Conservation (phyloP, 805 yeast genomes). For the Kuraishia cidri region DNA sequence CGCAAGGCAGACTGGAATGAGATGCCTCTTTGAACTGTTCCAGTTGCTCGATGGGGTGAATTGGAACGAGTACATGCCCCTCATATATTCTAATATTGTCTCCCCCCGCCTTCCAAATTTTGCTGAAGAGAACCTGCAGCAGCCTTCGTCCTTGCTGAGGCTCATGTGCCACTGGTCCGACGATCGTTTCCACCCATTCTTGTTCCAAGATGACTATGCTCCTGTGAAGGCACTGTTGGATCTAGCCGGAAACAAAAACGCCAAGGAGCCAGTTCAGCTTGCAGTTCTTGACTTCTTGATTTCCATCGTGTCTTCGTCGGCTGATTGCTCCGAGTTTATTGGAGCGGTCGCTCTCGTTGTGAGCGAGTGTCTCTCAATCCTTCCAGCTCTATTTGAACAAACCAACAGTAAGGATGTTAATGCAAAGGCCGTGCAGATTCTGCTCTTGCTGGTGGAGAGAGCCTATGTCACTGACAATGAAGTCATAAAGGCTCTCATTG, state of each 20-base stretch:
- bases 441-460: conserved; percentile 45
- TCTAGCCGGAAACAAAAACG: conserved; percentile 41
- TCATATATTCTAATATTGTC: conserved; percentile 46
- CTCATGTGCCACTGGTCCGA: conserved; percentile 53
- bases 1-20: conserved; percentile 62
- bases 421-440: conserved; percentile 39
- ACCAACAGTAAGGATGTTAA: conserved; percentile 35
- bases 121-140: conserved; percentile 72
- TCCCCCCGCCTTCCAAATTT: conserved; percentile 60
- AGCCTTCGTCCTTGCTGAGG: conserved; percentile 69
- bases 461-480: conserved; percentile 47
- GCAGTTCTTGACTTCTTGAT: conserved; percentile 51
- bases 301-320: no score
- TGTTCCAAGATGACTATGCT: conserved; percentile 45
- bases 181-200: conserved; percentile 35
- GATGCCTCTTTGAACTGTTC: conserved; percentile 51
- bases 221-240: conserved; percentile 48
- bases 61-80: conserved; percentile 47
- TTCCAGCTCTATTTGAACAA: conserved; percentile 40
- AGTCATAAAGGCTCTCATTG: conserved; percentile 42
- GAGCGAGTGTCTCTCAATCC: no score
- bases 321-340: no score
- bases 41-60: conserved; percentile 35
- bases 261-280: conserved; percentile 58
- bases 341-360: no score